Percentiles rank a stretch among this genome's conserved stretches.
Evolutionary conservation across 257 asterid species (phyloP).

Genomic region (Forsythia suspensa): DNA sequence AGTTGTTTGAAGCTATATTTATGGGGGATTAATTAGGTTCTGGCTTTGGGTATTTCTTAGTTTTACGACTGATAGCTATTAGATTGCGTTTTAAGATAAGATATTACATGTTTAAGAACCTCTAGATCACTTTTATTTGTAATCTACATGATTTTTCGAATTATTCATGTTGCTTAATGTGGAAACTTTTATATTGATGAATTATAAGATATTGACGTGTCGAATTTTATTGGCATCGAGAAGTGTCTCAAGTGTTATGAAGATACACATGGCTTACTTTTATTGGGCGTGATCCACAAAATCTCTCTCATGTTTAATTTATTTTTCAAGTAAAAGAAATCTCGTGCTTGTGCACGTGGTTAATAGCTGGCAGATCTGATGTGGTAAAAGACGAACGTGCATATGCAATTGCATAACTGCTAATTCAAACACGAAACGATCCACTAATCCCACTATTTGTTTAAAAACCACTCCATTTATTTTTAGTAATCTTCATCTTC

Average conservation of each 20-base stretch:
- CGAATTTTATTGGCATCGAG: too few species aligned
- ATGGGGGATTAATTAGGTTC: background rate
- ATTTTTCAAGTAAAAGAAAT: too few species aligned
- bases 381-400: too few species aligned
- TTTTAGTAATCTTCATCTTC: too few species aligned
- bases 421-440: too few species aligned
- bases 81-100: background rate
- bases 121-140: background rate
- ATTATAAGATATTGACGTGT: background rate
- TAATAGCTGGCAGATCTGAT: background rate
- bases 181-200: background rate
- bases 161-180: background rate
- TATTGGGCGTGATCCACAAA: background rate
- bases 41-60: too few species aligned
- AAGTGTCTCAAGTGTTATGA: background rate
- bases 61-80: background rate
- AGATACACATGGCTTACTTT: background rate
- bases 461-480: too few species aligned
- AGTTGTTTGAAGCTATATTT: background rate
- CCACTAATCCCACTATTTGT: too few species aligned
- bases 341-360: background rate
- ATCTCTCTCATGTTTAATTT: background rate
- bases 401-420: too few species aligned
- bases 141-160: too few species aligned
- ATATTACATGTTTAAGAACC: background rate